Evolutionary conservation across 208 protist genomes (phyloP).

Genomic region (Dictyostelium gargantuum): DNA sequence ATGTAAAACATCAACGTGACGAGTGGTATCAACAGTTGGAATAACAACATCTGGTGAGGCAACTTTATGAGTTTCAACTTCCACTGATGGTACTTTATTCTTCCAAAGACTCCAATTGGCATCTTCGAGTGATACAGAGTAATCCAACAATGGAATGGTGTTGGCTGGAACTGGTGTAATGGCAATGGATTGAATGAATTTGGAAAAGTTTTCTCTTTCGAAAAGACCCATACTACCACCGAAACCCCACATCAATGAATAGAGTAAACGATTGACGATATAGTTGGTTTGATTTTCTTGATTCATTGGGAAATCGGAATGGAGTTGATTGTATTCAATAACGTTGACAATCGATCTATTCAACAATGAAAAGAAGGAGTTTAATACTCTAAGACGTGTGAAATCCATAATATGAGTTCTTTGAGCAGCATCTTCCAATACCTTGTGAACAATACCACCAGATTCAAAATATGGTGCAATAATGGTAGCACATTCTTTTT

Average conservation of each 20-base stretch:
- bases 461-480: slow-evolving; percentile 89
- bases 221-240: slow-evolving; percentile 81
- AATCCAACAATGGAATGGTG: slow-evolving; percentile 85
- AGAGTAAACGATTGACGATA: slow-evolving; percentile 89
- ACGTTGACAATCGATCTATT: slow-evolving; percentile 89
- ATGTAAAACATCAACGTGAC: slow-evolving; percentile 95
- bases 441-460: slow-evolving; percentile 88
- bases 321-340: slow-evolving; percentile 90
- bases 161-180: slow-evolving; percentile 29
- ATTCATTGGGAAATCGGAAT: slow-evolving; percentile 87
- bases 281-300: slow-evolving; percentile 83
- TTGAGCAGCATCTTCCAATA: slow-evolving; percentile 83
- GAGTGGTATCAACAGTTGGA: slow-evolving; percentile 97
- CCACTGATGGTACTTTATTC: slow-evolving; percentile 81
- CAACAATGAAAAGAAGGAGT: slow-evolving; percentile 93
- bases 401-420: slow-evolving; percentile 96
- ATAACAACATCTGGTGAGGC: slow-evolving; percentile 95
- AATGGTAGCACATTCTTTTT: slow-evolving; percentile 88
- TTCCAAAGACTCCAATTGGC: slow-evolving; percentile 56
- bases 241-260: slow-evolving; percentile 96
- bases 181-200: slow-evolving; percentile 47
- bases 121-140: slow-evolving; percentile 86
- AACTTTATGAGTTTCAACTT: slow-evolving; percentile 93
- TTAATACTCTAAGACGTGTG: slow-evolving; percentile 89
- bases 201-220: slow-evolving; percentile 80